Conservation (phyloP, 176 grass and related monocot genomes). For the Coix lacrymajobi region DNA sequence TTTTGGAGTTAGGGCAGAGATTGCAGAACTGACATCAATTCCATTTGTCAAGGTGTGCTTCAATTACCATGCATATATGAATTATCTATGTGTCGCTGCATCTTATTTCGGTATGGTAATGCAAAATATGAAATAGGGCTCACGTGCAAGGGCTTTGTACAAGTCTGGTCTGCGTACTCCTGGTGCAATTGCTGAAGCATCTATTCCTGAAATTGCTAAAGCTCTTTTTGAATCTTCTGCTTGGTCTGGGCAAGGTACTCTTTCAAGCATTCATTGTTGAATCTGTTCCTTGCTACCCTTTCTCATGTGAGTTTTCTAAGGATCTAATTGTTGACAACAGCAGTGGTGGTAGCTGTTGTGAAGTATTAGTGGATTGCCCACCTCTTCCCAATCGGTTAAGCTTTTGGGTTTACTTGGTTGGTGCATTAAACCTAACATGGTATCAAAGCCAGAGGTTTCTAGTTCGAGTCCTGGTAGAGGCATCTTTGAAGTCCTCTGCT, state of each 20-base stretch:
- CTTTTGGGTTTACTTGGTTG: no score
- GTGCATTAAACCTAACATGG: no score
- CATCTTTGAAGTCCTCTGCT: no score
- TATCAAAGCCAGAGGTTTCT: no score
- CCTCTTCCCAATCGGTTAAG: no score
- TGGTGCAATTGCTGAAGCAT: conserved; percentile 91
- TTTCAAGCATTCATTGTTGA: neutral
- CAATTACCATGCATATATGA: conserved; percentile 11
- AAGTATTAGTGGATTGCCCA: no score
- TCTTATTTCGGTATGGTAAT: conserved; percentile 21
- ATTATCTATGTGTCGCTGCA: conserved; percentile 9
- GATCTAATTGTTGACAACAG: neutral
- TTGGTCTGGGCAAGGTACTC: conserved; percentile 58
- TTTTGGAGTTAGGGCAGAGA: conserved; percentile 96
- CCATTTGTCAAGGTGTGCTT: conserved; percentile 76
- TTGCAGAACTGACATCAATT: conserved; percentile 85
- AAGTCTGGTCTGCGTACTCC: conserved; percentile 76
- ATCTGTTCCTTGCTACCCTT: conserved; percentile 9
- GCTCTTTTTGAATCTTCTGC: conserved; percentile 78
- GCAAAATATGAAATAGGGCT: conserved; percentile 49
- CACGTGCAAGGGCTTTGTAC: conserved; percentile 85
- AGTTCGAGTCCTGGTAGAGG: no score
- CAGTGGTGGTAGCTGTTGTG: neutral
- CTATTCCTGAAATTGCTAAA: conserved; percentile 77
- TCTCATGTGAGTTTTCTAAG: neutral